phyloP scores from a whole-genome alignment of 805 yeast genomes.

The Ogataea polymorpha region DNA sequence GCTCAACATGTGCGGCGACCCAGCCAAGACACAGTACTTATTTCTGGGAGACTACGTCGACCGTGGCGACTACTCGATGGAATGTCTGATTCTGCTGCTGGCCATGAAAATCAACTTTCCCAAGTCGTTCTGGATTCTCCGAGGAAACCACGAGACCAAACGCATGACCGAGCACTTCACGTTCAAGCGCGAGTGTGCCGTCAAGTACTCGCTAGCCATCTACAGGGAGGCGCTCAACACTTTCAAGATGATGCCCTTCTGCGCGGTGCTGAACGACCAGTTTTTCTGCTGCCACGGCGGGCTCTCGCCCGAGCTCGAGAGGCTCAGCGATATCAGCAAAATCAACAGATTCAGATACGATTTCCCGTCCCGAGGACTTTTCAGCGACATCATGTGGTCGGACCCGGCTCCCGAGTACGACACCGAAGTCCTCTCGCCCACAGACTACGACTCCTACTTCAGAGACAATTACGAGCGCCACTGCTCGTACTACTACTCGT shows the following conservation, averaged over 20 bases:
- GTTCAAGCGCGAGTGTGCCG: slow-evolving; percentile 84
- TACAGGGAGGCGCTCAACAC: slow-evolving; percentile 74
- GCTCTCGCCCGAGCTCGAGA: slow-evolving; percentile 74
- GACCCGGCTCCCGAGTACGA: slow-evolving; percentile 92
- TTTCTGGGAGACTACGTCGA: slow-evolving; percentile 96
- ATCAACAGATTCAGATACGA: slow-evolving; percentile 75
- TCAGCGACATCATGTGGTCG: slow-evolving; percentile 95
- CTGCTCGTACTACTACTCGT: slow-evolving; percentile 86
- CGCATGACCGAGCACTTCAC: slow-evolving; percentile 94
- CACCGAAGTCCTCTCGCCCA: slow-evolving; percentile 35
- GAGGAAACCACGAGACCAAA: slow-evolving; percentile 95
- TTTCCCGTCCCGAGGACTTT: slow-evolving; percentile 87
- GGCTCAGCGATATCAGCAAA: slow-evolving; percentile 63
- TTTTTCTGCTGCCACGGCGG: slow-evolving; percentile 97
- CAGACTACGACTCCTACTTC: slow-evolving; percentile 43
- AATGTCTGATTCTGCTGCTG: slow-evolving; percentile 73
- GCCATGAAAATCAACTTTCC: slow-evolving; percentile 78
- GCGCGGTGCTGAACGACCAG: slow-evolving; percentile 88
- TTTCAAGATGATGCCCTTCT: slow-evolving; percentile 84
- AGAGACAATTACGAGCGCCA: slow-evolving; percentile 76
- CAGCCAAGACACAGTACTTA: slow-evolving; percentile 67
- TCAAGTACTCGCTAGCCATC: slow-evolving; percentile 65
- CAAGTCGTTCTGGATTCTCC: slow-evolving; percentile 66
- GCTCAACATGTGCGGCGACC: slow-evolving; percentile 91
- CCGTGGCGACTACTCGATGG: slow-evolving; percentile 89